These are phyloP conservation scores for Aureobasidium lini DNA, from an alignment of 2,329 filamentous ascomycete genomes.

Conservation along the genomic window DNA sequence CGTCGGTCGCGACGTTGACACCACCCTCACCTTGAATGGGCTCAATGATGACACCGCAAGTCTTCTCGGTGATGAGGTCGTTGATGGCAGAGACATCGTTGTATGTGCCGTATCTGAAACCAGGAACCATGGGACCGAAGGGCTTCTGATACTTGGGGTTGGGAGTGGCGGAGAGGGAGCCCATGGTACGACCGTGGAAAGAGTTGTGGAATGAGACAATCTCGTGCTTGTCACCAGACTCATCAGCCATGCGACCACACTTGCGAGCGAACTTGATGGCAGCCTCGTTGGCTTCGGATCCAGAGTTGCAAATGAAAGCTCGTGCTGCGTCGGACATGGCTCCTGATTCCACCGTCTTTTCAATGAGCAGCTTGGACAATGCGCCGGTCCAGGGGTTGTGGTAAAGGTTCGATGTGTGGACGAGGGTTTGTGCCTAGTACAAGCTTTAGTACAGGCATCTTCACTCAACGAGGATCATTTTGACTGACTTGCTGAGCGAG, in stretches of 20 bases:
- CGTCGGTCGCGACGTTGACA: conserved; percentile 72
- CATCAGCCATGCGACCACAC: conserved; percentile 55
- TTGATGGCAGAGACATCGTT: conserved; percentile 71
- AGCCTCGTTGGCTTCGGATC: conserved; percentile 94
- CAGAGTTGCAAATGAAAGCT: conserved; percentile 93
- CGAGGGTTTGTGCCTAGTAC: conserved; percentile 52
- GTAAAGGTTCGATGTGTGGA: conserved; percentile 94
- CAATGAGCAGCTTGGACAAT: conserved; percentile 75
- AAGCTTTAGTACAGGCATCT: not conserved
- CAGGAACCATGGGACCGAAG: conserved; percentile 91
- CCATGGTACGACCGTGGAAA: conserved; percentile 97
- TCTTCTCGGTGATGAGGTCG: conserved; percentile 70
- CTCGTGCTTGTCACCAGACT: conserved; percentile 58
- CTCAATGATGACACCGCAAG: conserved; percentile 91
- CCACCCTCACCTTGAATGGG: conserved; percentile 97
- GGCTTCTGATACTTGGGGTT: conserved; percentile 97
- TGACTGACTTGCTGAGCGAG: conserved; percentile 51
- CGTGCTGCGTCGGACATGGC: conserved; percentile 73
- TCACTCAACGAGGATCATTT: too few relatives aligned
- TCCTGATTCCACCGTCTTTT: conserved; percentile 70
- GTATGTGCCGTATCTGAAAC: conserved; percentile 78
- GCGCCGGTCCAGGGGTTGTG: conserved; percentile 93
- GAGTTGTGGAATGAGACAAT: conserved; percentile 85
- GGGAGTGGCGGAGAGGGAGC: conserved; percentile 85
- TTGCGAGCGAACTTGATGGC: conserved; percentile 96